These are phyloP conservation scores for Pythium oligandrum DNA, from an alignment of 352 stramenopile genomes.

Conservation along the genomic window DNA sequence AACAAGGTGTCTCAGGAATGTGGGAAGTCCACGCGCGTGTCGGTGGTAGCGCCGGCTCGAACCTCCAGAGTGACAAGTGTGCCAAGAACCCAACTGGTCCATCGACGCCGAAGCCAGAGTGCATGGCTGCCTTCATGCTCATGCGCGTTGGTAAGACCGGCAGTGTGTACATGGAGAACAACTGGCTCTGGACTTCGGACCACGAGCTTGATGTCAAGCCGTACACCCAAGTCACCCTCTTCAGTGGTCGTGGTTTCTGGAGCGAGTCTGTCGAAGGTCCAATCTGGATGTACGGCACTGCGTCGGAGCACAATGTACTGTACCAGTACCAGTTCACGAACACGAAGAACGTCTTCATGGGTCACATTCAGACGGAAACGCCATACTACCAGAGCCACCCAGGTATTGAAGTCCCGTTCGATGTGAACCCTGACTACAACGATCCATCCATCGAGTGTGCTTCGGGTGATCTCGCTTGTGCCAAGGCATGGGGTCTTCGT, in stretches of 20 bases:
- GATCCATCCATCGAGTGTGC: background rate
- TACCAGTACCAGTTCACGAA: background rate
- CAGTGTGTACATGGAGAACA: slow-evolving; percentile 1
- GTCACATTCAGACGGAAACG: background rate
- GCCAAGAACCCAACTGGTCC: background rate
- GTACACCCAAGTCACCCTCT: background rate
- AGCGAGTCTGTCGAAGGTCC: background rate
- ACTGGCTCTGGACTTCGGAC: background rate
- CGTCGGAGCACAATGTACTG: background rate
- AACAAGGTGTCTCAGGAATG: background rate
- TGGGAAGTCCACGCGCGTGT: background rate
- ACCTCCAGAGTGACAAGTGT: background rate
- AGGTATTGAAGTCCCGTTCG: background rate
- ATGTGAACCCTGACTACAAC: background rate
- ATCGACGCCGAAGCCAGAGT: background rate
- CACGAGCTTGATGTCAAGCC: background rate
- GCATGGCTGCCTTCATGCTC: background rate
- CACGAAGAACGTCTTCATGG: background rate
- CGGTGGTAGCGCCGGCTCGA: background rate
- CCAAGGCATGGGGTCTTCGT: background rate
- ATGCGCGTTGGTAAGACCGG: background rate
- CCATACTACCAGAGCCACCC: background rate
- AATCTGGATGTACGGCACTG: background rate
- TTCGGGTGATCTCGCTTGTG: background rate
- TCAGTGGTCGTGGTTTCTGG: background rate